A percentile compares a stretch with the other conserved stretches of the same genome.
These are phyloP conservation scores for Coemansia sp. DNA, from an alignment of 371 early-diverging fungal species.

Conservation along the genomic window DNA sequence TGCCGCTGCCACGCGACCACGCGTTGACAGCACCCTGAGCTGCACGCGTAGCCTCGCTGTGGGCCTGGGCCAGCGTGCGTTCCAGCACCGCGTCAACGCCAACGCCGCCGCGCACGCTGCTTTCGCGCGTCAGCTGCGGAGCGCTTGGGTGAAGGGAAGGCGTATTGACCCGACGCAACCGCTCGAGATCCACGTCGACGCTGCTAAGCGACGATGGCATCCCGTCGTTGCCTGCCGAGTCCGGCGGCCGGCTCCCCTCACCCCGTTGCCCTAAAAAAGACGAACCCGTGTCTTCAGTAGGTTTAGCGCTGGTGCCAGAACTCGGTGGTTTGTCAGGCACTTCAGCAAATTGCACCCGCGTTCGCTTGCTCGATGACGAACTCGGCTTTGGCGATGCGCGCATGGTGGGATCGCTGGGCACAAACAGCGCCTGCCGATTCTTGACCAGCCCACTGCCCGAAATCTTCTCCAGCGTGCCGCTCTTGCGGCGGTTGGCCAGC, in stretches of 20 bases:
- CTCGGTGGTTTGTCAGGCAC: background rate
- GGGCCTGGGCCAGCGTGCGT: constrained; percentile 3
- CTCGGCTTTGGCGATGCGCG: background rate
- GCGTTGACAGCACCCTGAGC: constrained; percentile 1
- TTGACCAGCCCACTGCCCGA: constrained; percentile 46
- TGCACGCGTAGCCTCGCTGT: background rate
- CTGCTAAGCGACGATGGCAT: constrained; percentile 21
- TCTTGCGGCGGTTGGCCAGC: constrained; percentile 44
- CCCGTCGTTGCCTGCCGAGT: constrained; percentile 15
- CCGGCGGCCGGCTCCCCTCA: constrained; percentile 31
- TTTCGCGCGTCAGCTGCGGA: background rate
- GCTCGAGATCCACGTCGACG: constrained; percentile 21
- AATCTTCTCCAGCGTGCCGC: constrained; percentile 46
- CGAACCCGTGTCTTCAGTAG: background rate
- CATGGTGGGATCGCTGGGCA: constrained; percentile 21
- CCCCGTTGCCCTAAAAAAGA: constrained; percentile 46
- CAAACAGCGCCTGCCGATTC: constrained; percentile 34
- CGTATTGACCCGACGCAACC: constrained; percentile 22
- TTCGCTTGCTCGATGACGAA: constrained; percentile 6
- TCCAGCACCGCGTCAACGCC: constrained; percentile 9
- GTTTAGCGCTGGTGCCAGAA: background rate
- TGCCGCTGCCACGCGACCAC: constrained; percentile 23
- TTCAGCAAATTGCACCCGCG: constrained; percentile 11
- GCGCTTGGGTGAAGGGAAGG: constrained; percentile 27
- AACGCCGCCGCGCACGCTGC: constrained; percentile 8